A percentile compares a stretch with the other conserved stretches of the same genome.
These are phyloP conservation scores for Nakazawaea pomicola DNA, from an alignment of 805 yeast species.

Conservation along the genomic window DNA sequence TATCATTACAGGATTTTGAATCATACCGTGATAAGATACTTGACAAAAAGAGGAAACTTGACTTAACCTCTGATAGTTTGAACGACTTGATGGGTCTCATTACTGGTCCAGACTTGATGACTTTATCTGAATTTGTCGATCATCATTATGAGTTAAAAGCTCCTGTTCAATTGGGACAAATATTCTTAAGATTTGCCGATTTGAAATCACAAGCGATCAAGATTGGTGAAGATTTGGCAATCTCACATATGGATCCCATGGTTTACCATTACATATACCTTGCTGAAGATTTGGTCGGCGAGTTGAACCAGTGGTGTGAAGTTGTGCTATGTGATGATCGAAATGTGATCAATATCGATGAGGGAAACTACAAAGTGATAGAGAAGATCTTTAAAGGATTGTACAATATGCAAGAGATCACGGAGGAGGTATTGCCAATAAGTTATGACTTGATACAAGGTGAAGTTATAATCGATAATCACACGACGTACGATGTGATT, in stretches of 20 bases:
- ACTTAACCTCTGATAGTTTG: neutral
- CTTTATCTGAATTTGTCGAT: slow-evolving; percentile 2
- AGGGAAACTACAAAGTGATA: neutral
- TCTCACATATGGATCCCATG: slow-evolving; percentile 4
- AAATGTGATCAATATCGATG: neutral
- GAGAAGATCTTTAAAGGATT: slow-evolving; percentile 4
- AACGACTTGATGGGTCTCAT: slow-evolving; percentile 1
- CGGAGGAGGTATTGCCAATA: neutral
- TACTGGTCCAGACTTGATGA: neutral
- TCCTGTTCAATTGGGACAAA: slow-evolving; percentile 11
- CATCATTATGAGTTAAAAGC: neutral
- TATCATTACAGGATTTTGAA: slow-evolving; percentile 5
- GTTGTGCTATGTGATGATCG: slow-evolving; percentile 2
- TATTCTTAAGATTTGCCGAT: slow-evolving; percentile 7
- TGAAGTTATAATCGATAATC: neutral
- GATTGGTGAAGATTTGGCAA: neutral
- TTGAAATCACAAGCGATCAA: neutral
- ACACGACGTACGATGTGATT: neutral
- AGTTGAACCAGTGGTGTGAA: slow-evolving; percentile 11
- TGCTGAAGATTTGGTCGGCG: neutral
- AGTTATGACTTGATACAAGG: neutral
- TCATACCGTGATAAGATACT: slow-evolving; percentile 2
- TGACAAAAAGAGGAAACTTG: neutral
- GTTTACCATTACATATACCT: slow-evolving; percentile 2
- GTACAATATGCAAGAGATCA: slow-evolving; percentile 4